Evolutionary conservation across 192 early-diverging fungal genomes (phyloP).

Genomic region (Diversispora eburnea): DNA sequence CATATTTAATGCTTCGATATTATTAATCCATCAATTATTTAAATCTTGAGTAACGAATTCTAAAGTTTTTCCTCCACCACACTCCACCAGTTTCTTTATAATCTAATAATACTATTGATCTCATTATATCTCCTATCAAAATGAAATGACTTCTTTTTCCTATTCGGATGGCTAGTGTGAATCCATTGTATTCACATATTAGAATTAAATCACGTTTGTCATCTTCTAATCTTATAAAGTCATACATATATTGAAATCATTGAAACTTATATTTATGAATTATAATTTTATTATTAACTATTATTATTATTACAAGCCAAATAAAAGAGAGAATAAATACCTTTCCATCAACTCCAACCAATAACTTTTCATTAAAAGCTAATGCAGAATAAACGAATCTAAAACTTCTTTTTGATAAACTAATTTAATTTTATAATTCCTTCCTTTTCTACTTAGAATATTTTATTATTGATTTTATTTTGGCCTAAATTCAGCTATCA

Average conservation of each 20-base stretch:
- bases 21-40: conserved; percentile 61
- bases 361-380: conserved; percentile 58
- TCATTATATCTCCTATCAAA: conserved; percentile 80
- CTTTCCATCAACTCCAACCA: conserved; percentile 66
- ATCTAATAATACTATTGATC: conserved; percentile 64
- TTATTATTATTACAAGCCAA: neutral
- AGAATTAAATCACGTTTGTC: conserved; percentile 19
- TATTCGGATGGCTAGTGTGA: conserved; percentile 54
- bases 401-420: conserved; percentile 45
- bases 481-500: too few species aligned
- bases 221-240: conserved; percentile 12
- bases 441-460: neutral
- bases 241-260: too few species aligned
- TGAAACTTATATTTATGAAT: conserved; percentile 24
- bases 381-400: conserved; percentile 66
- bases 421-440: conserved; percentile 55
- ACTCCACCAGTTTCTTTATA: conserved; percentile 36
- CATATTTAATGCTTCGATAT: conserved; percentile 55
- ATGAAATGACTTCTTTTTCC: conserved; percentile 64
- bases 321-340: conserved; percentile 33
- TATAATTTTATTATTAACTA: neutral
- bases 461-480: too few species aligned
- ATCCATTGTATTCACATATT: conserved; percentile 37
- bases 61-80: conserved; percentile 33
- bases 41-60: conserved; percentile 59